A percentile compares a stretch with the other conserved stretches of the same genome.
phyloP scores from a whole-genome alignment of 441 rosid genomes.

The Theobroma grandiflorum region DNA sequence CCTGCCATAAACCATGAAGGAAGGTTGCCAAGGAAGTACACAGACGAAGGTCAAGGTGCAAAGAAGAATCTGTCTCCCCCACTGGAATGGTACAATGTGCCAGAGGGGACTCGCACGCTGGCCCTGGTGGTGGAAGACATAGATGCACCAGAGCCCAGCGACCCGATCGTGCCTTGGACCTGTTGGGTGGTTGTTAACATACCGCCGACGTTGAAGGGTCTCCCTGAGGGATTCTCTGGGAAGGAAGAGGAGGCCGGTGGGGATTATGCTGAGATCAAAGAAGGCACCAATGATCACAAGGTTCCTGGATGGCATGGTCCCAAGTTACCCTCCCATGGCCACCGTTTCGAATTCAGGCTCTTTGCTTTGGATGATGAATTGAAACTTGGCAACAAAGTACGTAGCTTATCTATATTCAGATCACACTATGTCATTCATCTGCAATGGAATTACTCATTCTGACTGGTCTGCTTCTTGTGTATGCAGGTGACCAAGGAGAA shows the following conservation, averaged over 20 bases:
- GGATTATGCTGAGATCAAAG: constrained; percentile 51
- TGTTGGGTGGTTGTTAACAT: constrained; percentile 77
- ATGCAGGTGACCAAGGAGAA: constrained; percentile 73
- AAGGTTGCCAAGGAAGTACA: constrained; percentile 55
- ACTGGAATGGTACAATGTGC: constrained; percentile 75
- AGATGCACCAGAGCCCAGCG: constrained; percentile 75
- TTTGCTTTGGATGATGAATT: constrained; percentile 59
- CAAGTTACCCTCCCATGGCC: constrained; percentile 59
- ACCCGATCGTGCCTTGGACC: constrained; percentile 81
- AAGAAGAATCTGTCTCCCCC: constrained; percentile 52
- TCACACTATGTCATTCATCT: too few relatives aligned
- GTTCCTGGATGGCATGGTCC: constrained; percentile 84
- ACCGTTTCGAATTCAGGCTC: constrained; percentile 72
- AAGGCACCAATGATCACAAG: constrained; percentile 74
- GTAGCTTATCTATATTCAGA: background rate
- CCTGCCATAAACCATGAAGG: constrained; percentile 47
- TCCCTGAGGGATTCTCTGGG: constrained; percentile 76
- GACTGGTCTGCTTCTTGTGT: background rate
- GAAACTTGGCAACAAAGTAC: constrained; percentile 64
- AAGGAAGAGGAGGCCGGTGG: constrained; percentile 53
- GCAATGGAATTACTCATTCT: too few relatives aligned
- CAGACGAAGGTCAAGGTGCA: constrained; percentile 64
- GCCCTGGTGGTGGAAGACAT: constrained; percentile 84
- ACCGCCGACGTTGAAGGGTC: constrained; percentile 63
- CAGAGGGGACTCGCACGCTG: constrained; percentile 63